Conservation (phyloP, 352 stramenopile species). For the Phytophthora macrochlamydospora region DNA sequence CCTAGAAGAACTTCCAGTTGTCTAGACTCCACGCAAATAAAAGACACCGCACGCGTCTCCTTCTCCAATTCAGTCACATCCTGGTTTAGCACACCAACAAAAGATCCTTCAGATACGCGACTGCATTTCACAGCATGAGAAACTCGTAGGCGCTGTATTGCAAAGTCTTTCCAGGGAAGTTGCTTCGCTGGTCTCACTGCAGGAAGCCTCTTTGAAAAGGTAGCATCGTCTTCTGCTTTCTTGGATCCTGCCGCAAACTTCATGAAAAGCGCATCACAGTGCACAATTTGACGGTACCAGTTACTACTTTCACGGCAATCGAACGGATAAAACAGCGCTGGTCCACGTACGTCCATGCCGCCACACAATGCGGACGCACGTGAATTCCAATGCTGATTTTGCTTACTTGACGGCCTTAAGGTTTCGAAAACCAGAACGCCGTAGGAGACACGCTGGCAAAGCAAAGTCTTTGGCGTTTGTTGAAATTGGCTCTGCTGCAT, state of each 20-base stretch:
- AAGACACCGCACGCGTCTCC: conserved; percentile 31
- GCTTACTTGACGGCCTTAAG: conserved; percentile 1
- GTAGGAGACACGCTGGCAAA: conserved; percentile 21
- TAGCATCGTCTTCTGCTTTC: conserved; percentile 6
- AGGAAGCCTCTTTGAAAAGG: conserved; percentile 1
- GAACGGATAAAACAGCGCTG: conserved; percentile 31
- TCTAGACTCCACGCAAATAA: conserved; percentile 17
- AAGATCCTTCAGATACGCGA: conserved; percentile 12
- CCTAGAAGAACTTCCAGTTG: conserved; percentile 43
- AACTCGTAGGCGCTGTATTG: conserved; percentile 51
- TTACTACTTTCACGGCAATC: neutral
- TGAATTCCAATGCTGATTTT: conserved; percentile 20
- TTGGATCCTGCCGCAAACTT: conserved; percentile 4
- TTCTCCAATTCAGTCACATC: conserved; percentile 21
- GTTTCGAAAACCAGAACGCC: conserved; percentile 24
- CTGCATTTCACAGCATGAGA: conserved; percentile 34
- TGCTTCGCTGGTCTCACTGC: conserved; percentile 46
- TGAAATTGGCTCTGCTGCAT: conserved; percentile 9
- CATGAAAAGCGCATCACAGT: conserved; percentile 11
- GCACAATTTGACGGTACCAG: conserved; percentile 19
- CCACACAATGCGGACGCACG: conserved; percentile 16
- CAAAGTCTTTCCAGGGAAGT: conserved; percentile 66
- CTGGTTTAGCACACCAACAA: conserved; percentile 6
- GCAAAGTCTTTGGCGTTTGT: conserved; percentile 8
- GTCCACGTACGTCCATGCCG: conserved; percentile 6